A percentile compares a stretch with the other conserved stretches of the same genome.
phyloP scores from a whole-genome alignment of 805 yeast species.

The Candida tallmaniae region DNA sequence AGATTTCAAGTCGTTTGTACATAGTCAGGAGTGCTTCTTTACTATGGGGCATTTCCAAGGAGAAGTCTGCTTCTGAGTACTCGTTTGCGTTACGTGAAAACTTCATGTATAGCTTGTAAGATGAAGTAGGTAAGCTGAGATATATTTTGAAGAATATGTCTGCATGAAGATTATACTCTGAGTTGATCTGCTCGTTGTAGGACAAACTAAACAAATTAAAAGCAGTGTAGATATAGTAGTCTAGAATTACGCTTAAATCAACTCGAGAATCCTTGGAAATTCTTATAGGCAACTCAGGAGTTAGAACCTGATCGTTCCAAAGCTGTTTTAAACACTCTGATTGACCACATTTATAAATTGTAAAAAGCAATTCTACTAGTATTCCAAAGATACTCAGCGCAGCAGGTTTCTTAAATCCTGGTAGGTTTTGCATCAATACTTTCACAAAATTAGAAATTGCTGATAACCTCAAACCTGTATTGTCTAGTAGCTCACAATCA shows the following conservation, averaged over 20 bases:
- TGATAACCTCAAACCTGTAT: constrained; percentile 1
- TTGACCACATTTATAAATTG: constrained; percentile 8
- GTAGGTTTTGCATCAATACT: too few relatives aligned
- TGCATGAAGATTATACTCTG: constrained; percentile 14
- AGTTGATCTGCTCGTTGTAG: constrained; percentile 7
- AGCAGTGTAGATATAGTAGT: constrained; percentile 24
- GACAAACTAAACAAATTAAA: constrained; percentile 22
- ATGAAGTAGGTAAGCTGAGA: constrained; percentile 19
- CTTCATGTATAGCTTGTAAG: background rate
- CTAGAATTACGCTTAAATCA: constrained; percentile 16
- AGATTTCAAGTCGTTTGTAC: constrained; percentile 25
- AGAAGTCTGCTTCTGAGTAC: background rate
- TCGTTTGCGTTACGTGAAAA: background rate
- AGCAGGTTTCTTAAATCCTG: too few relatives aligned
- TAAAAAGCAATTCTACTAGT: constrained; percentile 4
- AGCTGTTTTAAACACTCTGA: background rate
- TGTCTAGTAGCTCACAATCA: constrained; percentile 7
- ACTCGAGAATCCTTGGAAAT: constrained; percentile 12
- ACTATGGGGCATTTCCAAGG: background rate
- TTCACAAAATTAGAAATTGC: too few relatives aligned
- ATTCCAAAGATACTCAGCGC: too few relatives aligned
- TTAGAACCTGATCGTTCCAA: constrained; percentile 8
- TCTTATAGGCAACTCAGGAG: constrained; percentile 20
- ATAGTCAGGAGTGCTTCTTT: background rate
- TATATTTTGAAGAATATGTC: constrained; percentile 20